These are phyloP conservation scores for Nematodospora anomalae DNA, from an alignment of 1,139 yeast species.

Conservation along the genomic window DNA sequence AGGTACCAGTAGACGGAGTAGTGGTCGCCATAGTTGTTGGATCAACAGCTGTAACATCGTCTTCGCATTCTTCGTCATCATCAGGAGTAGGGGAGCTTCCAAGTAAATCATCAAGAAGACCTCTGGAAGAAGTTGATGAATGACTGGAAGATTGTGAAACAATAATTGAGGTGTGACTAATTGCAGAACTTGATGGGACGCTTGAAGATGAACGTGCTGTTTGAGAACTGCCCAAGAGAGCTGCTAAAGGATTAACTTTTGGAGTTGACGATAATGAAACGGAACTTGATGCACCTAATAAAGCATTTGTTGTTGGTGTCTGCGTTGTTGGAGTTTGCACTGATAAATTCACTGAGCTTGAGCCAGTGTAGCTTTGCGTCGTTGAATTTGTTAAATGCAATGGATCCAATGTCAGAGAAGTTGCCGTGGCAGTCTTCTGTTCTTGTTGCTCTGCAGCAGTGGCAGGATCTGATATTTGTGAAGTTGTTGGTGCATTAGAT, in stretches of 20 bases:
- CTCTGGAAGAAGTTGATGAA: conserved; percentile 5
- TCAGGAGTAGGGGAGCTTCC: conserved; percentile 2
- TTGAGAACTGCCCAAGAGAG: conserved; percentile 2
- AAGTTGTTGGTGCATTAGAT: conserved; percentile 10
- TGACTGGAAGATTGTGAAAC: conserved; percentile 3
- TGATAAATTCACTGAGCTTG: neutral
- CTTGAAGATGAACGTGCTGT: conserved; percentile 1
- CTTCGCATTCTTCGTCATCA: conserved; percentile 8
- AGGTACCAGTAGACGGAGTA: conserved; percentile 1
- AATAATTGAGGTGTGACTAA: conserved; percentile 9
- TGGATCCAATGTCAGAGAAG: conserved; percentile 13
- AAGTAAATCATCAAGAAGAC: conserved; percentile 3
- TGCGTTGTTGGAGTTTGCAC: neutral
- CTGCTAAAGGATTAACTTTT: conserved; percentile 11
- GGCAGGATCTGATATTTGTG: conserved; percentile 11
- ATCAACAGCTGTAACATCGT: conserved; percentile 3
- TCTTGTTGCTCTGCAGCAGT: conserved; percentile 13
- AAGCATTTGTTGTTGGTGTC: conserved; percentile 2
- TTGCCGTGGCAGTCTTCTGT: conserved; percentile 10
- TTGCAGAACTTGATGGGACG: conserved; percentile 9
- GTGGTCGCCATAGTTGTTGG: conserved; percentile 6
- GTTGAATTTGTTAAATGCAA: conserved; percentile 1
- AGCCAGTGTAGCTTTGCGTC: conserved; percentile 1
- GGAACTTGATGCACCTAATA: conserved; percentile 1
- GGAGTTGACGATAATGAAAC: conserved; percentile 7